Conservation (phyloP, 148 eudicot genomes). For the Spergularia marina region DNA sequence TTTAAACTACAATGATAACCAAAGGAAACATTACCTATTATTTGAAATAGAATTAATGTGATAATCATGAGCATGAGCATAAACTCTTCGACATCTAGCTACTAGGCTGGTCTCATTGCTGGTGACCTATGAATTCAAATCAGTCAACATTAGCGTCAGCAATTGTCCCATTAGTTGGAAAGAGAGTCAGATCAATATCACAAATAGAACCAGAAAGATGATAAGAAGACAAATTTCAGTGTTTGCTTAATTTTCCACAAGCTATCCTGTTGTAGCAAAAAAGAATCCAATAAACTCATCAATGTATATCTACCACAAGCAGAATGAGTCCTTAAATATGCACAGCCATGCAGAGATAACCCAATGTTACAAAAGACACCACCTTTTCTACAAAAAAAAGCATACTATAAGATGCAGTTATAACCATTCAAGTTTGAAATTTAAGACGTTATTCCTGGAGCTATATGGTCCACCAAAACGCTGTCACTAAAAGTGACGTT, state of each 20-base stretch:
- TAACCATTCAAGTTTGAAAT: not conserved
- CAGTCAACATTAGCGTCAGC: constrained; percentile 1
- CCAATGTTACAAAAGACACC: not conserved
- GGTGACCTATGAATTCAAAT: constrained; percentile 45
- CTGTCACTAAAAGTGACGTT: not conserved
- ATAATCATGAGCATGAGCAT: constrained; percentile 90
- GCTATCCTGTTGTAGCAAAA: not conserved
- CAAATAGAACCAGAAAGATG: constrained; percentile 1
- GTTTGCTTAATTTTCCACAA: not conserved
- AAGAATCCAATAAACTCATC: no score
- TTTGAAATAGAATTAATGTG: constrained; percentile 81
- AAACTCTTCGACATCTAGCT: constrained; percentile 73
- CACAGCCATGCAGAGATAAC: not conserved
- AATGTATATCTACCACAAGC: not conserved
- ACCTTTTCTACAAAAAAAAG: not conserved
- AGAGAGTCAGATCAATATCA: not conserved
- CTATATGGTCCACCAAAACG: no score
- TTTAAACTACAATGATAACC: not conserved
- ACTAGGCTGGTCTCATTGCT: constrained; percentile 73
- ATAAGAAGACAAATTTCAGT: not conserved
- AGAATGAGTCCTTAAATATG: not conserved
- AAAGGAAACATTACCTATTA: constrained; percentile 46
- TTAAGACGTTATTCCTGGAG: not conserved
- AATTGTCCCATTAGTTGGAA: not conserved
- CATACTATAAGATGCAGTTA: not conserved